Evolutionary conservation across 140 eudicot species (phyloP).

Genomic region (Oenanthe javanica): DNA sequence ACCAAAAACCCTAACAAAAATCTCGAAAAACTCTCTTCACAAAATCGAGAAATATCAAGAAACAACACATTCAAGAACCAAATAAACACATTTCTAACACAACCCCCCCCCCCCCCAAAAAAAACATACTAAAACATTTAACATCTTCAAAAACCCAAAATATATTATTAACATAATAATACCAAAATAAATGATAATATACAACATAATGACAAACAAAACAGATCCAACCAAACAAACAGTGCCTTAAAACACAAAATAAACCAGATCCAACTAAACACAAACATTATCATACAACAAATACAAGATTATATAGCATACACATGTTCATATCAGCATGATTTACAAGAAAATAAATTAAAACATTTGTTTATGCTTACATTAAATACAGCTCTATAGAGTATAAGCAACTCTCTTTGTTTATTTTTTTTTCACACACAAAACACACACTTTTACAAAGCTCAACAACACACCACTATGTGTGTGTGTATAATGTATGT

Average conservation of each 20-base stretch:
- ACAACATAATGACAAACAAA: not conserved
- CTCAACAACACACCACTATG: not conserved
- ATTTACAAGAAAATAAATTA: not conserved
- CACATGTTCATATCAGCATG: not conserved
- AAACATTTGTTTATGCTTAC: not conserved
- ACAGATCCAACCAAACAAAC: constrained; percentile 16
- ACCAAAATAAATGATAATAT: not conserved
- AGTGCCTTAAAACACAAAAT: not conserved
- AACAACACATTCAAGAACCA: not conserved
- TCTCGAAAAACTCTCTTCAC: not conserved
- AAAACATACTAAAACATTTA: not conserved
- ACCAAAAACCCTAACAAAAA: not conserved
- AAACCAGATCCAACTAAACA: constrained; percentile 24
- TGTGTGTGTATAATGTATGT: not conserved
- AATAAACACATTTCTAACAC: not conserved
- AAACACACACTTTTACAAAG: not conserved
- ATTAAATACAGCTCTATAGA: not conserved
- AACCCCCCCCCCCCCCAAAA: too few relatives aligned
- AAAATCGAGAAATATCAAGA: not conserved
- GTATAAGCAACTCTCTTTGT: not conserved
- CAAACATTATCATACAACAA: constrained; percentile 5
- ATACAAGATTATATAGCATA: constrained; percentile 11
- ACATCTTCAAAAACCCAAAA: not conserved
- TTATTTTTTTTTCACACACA: not conserved
- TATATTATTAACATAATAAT: not conserved